A percentile compares a stretch with the other conserved stretches of the same genome.
These are phyloP conservation scores for Plenodomus biglobosus DNA, from an alignment of 2,329 filamentous ascomycete species.

Conservation along the genomic window DNA sequence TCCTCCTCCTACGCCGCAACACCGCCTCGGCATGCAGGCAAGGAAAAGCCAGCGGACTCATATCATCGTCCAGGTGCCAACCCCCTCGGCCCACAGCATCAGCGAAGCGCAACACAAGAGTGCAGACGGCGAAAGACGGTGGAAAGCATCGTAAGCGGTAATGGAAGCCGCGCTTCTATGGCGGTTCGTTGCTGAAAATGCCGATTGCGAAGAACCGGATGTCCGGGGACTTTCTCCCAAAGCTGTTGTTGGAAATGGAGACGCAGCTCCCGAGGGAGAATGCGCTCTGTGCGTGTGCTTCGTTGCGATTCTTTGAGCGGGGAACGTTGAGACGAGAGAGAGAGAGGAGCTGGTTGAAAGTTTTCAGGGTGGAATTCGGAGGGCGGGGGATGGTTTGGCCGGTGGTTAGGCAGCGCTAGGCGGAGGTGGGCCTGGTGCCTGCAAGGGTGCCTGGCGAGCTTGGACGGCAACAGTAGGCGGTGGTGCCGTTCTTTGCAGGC, in stretches of 20 bases:
- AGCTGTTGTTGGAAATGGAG: constrained; percentile 57
- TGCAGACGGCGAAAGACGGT: constrained; percentile 56
- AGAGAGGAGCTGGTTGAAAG: constrained; percentile 15
- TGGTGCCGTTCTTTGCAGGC: constrained; percentile 22
- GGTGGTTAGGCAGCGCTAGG: constrained; percentile 30
- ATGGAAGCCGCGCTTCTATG: constrained; percentile 94
- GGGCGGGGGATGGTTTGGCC: constrained; percentile 19
- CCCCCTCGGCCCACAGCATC: constrained; percentile 47
- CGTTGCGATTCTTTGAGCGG: constrained; percentile 99
- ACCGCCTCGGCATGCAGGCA: constrained; percentile 23
- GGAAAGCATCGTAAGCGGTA: constrained; percentile 47
- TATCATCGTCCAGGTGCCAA: constrained; percentile 75
- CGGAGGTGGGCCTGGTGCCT: constrained; percentile 25
- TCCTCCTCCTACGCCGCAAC: constrained; percentile 37
- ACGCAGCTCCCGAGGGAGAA: constrained; percentile 20
- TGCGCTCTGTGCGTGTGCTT: constrained; percentile 86
- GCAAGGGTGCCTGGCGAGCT: constrained; percentile 34
- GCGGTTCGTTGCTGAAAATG: constrained; percentile 95
- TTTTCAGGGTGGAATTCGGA: constrained; percentile 19
- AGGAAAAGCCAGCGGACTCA: constrained; percentile 67
- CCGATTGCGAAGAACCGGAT: constrained; percentile 54
- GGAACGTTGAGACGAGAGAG: constrained; percentile 65
- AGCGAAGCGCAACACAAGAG: constrained; percentile 45
- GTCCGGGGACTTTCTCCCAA: constrained; percentile 99
- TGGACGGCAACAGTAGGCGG: constrained; percentile 9